Percentiles rank a stretch among this genome's conserved stretches.
Evolutionary conservation across 805 yeast species (phyloP).

Genomic region (Blastobotrys muscicola): DNA sequence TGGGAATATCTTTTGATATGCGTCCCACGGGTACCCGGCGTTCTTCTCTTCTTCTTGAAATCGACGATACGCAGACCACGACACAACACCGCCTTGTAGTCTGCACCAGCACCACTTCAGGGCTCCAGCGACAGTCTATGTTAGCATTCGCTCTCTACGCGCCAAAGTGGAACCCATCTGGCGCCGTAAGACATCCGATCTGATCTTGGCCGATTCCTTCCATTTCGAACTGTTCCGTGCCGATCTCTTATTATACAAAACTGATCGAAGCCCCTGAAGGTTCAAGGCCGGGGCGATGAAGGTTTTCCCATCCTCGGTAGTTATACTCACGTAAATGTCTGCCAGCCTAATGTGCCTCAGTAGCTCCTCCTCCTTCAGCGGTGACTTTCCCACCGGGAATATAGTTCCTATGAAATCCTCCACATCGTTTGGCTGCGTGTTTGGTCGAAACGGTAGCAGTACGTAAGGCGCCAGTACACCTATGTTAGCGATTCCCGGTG

Average conservation of each 20-base stretch:
- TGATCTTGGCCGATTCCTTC: too few relatives aligned
- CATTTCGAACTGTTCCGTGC: too few relatives aligned
- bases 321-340: constrained; percentile 41
- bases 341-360: constrained; percentile 38
- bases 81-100: constrained; percentile 64
- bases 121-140: constrained; percentile 52
- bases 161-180: too few relatives aligned
- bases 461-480: constrained; percentile 58
- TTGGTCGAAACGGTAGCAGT: constrained; percentile 69
- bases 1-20: constrained; percentile 78
- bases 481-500: neutral
- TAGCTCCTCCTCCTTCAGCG: constrained; percentile 37
- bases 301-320: too few relatives aligned
- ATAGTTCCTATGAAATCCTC: constrained; percentile 46
- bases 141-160: neutral
- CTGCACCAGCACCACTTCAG: constrained; percentile 84
- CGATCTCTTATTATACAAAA: too few relatives aligned
- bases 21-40: constrained; percentile 56
- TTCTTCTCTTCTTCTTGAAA: constrained; percentile 58
- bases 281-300: too few relatives aligned
- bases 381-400: constrained; percentile 48
- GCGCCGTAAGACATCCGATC: too few relatives aligned
- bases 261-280: too few relatives aligned
- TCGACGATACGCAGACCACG: constrained; percentile 74
- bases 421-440: constrained; percentile 43